These are phyloP conservation scores for Lactarius vividus DNA, from an alignment of 768 basidiomycete genomes.

Conservation along the genomic window DNA sequence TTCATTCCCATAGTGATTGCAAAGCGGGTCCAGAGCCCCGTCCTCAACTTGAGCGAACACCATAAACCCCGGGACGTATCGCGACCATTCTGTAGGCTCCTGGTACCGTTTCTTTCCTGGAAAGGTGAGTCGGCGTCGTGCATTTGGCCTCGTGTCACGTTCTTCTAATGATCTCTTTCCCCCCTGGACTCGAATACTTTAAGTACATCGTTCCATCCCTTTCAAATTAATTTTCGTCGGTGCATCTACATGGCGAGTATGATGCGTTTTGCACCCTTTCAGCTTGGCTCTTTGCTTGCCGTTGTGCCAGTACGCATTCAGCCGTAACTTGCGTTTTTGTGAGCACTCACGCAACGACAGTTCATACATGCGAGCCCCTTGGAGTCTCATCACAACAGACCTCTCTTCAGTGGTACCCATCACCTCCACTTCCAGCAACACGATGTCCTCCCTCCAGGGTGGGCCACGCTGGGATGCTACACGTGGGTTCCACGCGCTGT, in stretches of 20 bases:
- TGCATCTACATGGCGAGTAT: conserved; percentile 11
- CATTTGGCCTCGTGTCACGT: not conserved
- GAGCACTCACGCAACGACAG: not conserved
- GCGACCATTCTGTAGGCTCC: not conserved
- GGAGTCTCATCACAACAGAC: not conserved
- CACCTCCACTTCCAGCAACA: conserved; percentile 12
- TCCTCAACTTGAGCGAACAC: conserved; percentile 5
- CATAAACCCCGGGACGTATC: not conserved
- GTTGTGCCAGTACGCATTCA: conserved; percentile 6
- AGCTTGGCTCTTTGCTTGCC: not conserved
- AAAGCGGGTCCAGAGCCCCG: not conserved
- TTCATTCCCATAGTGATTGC: conserved; percentile 1
- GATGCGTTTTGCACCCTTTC: conserved; percentile 15
- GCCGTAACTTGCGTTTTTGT: not conserved
- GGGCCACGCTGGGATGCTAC: conserved; percentile 61
- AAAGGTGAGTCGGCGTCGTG: conserved; percentile 8
- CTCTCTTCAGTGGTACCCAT: not conserved
- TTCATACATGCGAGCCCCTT: not conserved
- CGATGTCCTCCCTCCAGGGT: conserved; percentile 46
- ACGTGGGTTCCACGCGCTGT: conserved; percentile 40
- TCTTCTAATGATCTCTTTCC: not conserved
- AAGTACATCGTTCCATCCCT: conserved; percentile 4
- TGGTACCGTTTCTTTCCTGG: conserved; percentile 10
- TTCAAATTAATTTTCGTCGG: not conserved
- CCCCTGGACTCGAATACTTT: not conserved